Conservation (phyloP, 116 monocot species). For the Trichopus zeylanicus region DNA sequence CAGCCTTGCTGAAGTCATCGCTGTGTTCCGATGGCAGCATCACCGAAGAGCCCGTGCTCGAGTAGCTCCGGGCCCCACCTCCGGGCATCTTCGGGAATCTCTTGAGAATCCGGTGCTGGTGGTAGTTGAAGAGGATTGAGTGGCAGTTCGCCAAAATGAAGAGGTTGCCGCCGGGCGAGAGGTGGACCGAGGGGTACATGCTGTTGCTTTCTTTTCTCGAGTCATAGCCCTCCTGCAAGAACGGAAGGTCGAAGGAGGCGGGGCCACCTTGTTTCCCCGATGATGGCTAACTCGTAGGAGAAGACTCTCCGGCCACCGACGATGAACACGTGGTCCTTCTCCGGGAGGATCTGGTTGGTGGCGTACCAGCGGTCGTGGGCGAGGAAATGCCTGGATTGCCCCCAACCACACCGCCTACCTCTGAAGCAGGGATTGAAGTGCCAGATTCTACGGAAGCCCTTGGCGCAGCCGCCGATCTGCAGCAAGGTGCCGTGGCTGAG, state of each 20-base stretch:
- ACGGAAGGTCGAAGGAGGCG: neutral
- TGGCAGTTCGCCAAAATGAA: constrained; percentile 26
- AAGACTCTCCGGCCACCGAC: neutral
- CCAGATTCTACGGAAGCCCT: neutral
- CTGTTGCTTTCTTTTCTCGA: neutral
- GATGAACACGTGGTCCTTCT: constrained; percentile 1
- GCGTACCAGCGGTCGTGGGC: too few relatives aligned
- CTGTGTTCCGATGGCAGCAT: too few relatives aligned
- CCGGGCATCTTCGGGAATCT: constrained; percentile 41
- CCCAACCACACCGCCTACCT: neutral
- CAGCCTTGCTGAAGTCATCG: too few relatives aligned
- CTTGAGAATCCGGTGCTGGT: constrained; percentile 12
- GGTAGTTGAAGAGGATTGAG: constrained; percentile 30
- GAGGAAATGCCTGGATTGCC: too few relatives aligned
- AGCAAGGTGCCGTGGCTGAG: neutral
- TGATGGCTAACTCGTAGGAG: neutral
- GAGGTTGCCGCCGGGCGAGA: constrained; percentile 17
- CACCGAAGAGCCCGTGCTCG: constrained; percentile 54
- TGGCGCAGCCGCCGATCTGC: constrained; percentile 13
- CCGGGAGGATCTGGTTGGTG: too few relatives aligned
- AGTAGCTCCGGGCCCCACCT: constrained; percentile 26
- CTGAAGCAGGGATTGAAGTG: neutral
- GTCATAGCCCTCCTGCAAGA: neutral
- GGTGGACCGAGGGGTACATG: constrained; percentile 28
- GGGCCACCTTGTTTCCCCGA: neutral